These are phyloP conservation scores for Didymella exigua DNA, from an alignment of 2,329 filamentous ascomycete species.

Conservation along the genomic window DNA sequence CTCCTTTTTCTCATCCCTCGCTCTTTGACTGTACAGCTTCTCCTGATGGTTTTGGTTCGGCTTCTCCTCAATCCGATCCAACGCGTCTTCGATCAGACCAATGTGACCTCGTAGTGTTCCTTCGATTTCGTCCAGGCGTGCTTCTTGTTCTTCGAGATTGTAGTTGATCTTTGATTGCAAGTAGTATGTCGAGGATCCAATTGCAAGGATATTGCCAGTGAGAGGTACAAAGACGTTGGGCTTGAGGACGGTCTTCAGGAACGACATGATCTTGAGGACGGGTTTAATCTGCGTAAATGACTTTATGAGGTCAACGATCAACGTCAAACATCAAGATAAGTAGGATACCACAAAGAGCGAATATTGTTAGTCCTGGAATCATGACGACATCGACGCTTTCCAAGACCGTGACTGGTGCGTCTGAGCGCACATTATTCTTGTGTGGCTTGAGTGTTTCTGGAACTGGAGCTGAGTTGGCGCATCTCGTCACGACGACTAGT, in stretches of 20 bases:
- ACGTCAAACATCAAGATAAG: no score
- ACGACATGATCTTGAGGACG: conserved; percentile 5
- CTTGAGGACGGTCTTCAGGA: conserved; percentile 4
- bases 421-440: background rate
- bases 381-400: conserved; percentile 12
- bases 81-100: conserved; percentile 54
- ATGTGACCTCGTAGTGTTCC: conserved; percentile 56
- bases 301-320: no score
- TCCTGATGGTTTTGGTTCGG: conserved; percentile 41
- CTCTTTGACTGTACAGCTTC: conserved; percentile 42
- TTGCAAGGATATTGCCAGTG: conserved; percentile 27
- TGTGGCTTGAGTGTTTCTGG: background rate
- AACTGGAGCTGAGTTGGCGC: no score
- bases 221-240: conserved; percentile 17
- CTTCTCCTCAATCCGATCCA: conserved; percentile 54
- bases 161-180: conserved; percentile 47
- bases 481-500: background rate
- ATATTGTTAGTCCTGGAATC: background rate
- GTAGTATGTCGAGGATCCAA: conserved; percentile 29
- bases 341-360: background rate
- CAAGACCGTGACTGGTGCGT: background rate
- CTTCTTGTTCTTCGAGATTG: conserved; percentile 56
- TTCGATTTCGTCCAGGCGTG: conserved; percentile 56
- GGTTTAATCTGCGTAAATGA: background rate
- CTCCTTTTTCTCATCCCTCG: conserved; percentile 25